Conservation (phyloP, 768 basidiomycete genomes). For the Rhodotorula kratochvilovae region DNA sequence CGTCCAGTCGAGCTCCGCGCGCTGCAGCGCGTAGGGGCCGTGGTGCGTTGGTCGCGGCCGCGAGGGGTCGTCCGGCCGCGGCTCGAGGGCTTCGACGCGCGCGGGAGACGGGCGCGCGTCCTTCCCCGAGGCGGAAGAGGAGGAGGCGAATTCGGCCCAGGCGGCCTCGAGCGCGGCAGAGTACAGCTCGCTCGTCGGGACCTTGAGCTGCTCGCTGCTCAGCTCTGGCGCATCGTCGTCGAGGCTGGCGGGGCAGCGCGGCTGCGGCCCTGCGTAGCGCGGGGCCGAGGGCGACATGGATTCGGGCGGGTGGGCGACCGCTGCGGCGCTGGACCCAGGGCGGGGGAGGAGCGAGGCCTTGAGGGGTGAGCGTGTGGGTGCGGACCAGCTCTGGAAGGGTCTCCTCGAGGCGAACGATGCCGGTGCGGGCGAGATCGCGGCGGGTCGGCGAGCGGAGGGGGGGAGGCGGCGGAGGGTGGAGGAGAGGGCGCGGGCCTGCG, state of each 20-base stretch:
- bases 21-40: slow-evolving; percentile 17
- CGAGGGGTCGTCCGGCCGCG: background rate
- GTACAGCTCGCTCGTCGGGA: slow-evolving; percentile 42
- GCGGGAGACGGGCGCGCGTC: background rate
- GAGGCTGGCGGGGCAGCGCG: background rate
- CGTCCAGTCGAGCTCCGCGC: slow-evolving; percentile 39
- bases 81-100: slow-evolving; percentile 15
- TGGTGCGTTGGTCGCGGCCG: slow-evolving; percentile 18
- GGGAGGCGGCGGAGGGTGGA: too few relatives aligned
- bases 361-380: background rate
- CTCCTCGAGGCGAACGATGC: too few relatives aligned
- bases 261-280: slow-evolving; percentile 17
- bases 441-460: too few relatives aligned
- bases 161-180: slow-evolving; percentile 19
- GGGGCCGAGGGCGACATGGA: slow-evolving; percentile 6
- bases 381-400: too few relatives aligned
- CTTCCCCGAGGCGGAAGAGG: background rate
- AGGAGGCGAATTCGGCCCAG: slow-evolving; percentile 11
- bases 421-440: too few relatives aligned
- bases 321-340: slow-evolving; percentile 14
- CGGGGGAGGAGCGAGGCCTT: slow-evolving; percentile 30
- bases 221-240: slow-evolving; percentile 28
- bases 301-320: too few relatives aligned
- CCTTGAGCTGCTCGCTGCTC: slow-evolving; percentile 20
- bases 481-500: too few relatives aligned